A percentile compares a stretch with the other conserved stretches of the same genome.
Evolutionary conservation across 208 protist genomes (phyloP).

Genomic region (Blastocrithidia nonstop): DNA sequence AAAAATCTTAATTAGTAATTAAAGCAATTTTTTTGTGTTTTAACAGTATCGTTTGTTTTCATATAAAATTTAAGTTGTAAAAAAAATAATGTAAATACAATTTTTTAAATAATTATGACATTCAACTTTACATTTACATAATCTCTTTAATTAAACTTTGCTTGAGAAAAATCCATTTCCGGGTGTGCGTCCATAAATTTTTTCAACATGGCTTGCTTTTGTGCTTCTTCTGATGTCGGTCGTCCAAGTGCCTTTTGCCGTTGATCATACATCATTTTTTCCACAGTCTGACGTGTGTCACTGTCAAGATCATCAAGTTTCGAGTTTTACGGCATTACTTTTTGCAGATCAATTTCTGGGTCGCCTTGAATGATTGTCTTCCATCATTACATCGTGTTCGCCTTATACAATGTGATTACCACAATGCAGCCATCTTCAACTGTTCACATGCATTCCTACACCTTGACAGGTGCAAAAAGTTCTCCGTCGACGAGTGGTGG

Average conservation of each 20-base stretch:
- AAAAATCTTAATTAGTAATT: too few relatives aligned
- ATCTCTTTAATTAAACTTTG: constrained; percentile 77
- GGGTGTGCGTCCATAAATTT: constrained; percentile 91
- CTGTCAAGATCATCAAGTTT: constrained; percentile 90
- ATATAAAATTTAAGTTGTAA: too few relatives aligned
- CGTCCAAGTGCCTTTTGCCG: constrained; percentile 88
- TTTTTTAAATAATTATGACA: too few relatives aligned
- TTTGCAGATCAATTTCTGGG: constrained; percentile 86
- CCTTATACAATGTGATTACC: constrained; percentile 79
- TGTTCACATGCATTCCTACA: constrained; percentile 86
- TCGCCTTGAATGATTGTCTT: constrained; percentile 74
- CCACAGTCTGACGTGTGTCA: constrained; percentile 88
- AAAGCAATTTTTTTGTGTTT: too few relatives aligned
- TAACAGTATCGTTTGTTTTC: too few relatives aligned
- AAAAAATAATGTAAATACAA: too few relatives aligned
- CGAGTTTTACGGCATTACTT: constrained; percentile 89
- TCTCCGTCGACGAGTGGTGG: constrained; percentile 71
- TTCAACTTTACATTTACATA: too few relatives aligned
- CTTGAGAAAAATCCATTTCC: constrained; percentile 92
- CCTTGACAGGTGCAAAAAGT: constrained; percentile 44
- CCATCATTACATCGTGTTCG: constrained; percentile 90
- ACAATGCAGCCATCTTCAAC: constrained; percentile 81
- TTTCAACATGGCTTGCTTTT: constrained; percentile 88
- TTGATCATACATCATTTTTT: constrained; percentile 96
- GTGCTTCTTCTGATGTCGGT: constrained; percentile 87